phyloP scores from a whole-genome alignment of 2,329 filamentous ascomycete species.

The Gaeumannomyces tritici region DNA sequence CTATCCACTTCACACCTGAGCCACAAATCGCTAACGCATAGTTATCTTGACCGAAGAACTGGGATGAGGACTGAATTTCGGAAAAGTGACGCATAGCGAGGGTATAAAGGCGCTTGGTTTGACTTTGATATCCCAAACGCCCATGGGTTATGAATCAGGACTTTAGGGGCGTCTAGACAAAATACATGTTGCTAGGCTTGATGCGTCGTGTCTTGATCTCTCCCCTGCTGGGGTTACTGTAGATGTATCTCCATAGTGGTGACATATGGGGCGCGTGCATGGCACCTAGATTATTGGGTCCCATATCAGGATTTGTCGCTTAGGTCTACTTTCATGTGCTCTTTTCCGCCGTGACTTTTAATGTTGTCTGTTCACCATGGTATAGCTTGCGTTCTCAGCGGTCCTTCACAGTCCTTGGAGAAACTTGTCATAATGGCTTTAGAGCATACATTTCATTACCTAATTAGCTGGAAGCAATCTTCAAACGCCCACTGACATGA shows the following conservation, averaged over 20 bases:
- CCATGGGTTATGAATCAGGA: background rate
- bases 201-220: background rate
- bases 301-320: no score
- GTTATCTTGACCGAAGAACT: slow-evolving; percentile 37
- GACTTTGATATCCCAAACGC: background rate
- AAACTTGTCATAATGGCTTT: no score
- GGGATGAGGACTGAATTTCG: slow-evolving; percentile 50
- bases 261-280: no score
- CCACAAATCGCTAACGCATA: background rate
- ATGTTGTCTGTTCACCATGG: no score
- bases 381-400: no score
- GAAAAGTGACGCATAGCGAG: background rate
- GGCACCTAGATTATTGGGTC: no score
- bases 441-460: no score
- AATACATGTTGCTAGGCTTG: background rate
- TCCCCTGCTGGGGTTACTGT: background rate
- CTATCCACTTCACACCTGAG: background rate
- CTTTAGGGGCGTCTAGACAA: background rate
- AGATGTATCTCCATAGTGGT: no score
- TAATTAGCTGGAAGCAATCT: no score
- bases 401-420: no score
- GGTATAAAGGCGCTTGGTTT: background rate
- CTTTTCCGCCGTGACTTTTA: no score
- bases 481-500: background rate
- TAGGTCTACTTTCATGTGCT: no score